Evolutionary conservation across 371 early-diverging fungal species (phyloP).

Genomic region (Mucor racemosus): DNA sequence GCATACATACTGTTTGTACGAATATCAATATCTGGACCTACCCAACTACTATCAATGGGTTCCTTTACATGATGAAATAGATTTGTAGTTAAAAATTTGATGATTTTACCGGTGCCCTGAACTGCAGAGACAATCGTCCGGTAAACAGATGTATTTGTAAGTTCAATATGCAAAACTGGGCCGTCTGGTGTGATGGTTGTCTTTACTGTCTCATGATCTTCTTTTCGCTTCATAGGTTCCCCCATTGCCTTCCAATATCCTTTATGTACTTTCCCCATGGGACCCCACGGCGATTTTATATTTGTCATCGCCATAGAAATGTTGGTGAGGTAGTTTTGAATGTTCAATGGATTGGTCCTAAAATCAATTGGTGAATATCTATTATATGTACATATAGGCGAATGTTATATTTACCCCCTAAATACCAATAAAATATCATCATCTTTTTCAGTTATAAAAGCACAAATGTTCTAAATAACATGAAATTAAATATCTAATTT

Average conservation of each 20-base stretch:
- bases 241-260: conserved; percentile 69
- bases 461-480: conserved; percentile 57
- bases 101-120: conserved; percentile 35
- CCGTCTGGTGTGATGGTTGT: conserved; percentile 5
- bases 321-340: conserved; percentile 65
- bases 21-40: conserved; percentile 43
- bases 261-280: conserved; percentile 64
- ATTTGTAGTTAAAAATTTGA: conserved; percentile 34
- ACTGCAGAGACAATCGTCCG: conserved; percentile 44
- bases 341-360: conserved; percentile 66
- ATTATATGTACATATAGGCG: background rate
- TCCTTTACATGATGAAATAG: conserved; percentile 47
- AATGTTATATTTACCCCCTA: conserved; percentile 43
- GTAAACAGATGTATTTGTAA: conserved; percentile 44
- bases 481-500: background rate
- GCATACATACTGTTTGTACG: conserved; percentile 43
- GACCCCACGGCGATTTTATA: conserved; percentile 49
- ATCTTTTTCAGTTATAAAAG: conserved; percentile 64
- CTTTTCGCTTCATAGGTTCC: conserved; percentile 27
- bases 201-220: background rate
- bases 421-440: conserved; percentile 65
- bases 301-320: conserved; percentile 52
- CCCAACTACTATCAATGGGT: conserved; percentile 51
- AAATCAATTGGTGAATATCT: background rate
- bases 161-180: conserved; percentile 37